phyloP scores from a whole-genome alignment of 2,329 filamentous ascomycete genomes.

The Nemania sp. region DNA sequence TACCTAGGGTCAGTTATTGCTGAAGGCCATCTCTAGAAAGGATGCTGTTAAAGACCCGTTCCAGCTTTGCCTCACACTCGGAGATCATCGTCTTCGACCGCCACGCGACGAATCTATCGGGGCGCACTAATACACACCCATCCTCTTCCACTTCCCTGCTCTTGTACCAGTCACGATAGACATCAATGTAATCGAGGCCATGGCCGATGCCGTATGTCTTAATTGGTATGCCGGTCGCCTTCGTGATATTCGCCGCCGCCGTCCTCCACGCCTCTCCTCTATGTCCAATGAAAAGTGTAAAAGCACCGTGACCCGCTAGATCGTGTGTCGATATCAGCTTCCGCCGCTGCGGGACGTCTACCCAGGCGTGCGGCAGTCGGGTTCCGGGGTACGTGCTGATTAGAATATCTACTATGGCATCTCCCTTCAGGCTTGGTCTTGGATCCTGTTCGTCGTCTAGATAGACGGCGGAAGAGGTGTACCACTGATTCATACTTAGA shows the following conservation, averaged over 20 bases:
- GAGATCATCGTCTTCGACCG: conserved; percentile 45
- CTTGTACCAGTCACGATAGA: conserved; percentile 70
- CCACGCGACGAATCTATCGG: conserved; percentile 71
- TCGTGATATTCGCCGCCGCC: conserved; percentile 57
- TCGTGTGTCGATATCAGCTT: conserved; percentile 68
- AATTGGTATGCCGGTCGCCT: conserved; percentile 59
- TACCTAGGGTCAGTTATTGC: not conserved
- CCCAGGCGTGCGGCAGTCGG: conserved; percentile 72
- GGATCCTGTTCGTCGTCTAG: conserved; percentile 44
- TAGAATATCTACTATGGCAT: conserved; percentile 46
- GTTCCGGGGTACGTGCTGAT: conserved; percentile 67
- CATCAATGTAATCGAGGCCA: conserved; percentile 70
- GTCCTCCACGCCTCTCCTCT: conserved; percentile 66
- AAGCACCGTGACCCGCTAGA: conserved; percentile 67
- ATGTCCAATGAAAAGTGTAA: conserved; percentile 65
- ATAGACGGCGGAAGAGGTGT: conserved; percentile 57
- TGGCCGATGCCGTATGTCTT: conserved; percentile 66
- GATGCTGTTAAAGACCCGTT: conserved; percentile 41
- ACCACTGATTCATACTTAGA: conserved; percentile 61
- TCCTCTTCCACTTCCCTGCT: conserved; percentile 67
- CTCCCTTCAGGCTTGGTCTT: conserved; percentile 49
- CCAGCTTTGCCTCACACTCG: conserved; percentile 40
- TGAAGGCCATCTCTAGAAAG: conserved; percentile 11
- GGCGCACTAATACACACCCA: conserved; percentile 68
- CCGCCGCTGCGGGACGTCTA: conserved; percentile 62